These are phyloP conservation scores for Pseudophaeomoniella oleicola DNA, from an alignment of 2,329 filamentous ascomycete genomes.

Conservation along the genomic window DNA sequence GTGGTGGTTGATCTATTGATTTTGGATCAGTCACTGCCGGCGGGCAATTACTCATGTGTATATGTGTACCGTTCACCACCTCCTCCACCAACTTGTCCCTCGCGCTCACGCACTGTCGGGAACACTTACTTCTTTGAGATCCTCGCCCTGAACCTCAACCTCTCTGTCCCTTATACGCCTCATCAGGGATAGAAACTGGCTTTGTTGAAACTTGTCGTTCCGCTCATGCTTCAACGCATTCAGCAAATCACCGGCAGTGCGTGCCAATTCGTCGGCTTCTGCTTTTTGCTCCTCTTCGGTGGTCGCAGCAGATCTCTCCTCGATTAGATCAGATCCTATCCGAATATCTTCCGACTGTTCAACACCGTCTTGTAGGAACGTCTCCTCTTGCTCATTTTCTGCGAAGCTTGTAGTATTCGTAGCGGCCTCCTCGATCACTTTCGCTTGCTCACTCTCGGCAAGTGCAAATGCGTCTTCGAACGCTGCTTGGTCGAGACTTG, in stretches of 20 bases:
- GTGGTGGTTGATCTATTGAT: constrained; percentile 12
- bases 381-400: constrained; percentile 6
- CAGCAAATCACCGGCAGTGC: constrained; percentile 56
- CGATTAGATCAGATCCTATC: not conserved
- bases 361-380: constrained; percentile 5
- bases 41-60: constrained; percentile 18
- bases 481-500: constrained; percentile 28
- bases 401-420: constrained; percentile 9
- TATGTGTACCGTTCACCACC: not conserved
- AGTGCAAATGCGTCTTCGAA: constrained; percentile 31
- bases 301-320: not conserved
- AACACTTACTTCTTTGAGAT: constrained; percentile 36
- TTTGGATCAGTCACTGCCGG: constrained; percentile 22
- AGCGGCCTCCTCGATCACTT: constrained; percentile 16
- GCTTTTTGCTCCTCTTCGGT: constrained; percentile 15
- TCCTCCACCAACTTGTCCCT: not conserved
- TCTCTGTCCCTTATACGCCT: constrained; percentile 57
- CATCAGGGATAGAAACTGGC: constrained; percentile 65
- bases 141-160: constrained; percentile 57
- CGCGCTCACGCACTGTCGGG: not conserved
- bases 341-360: constrained; percentile 6
- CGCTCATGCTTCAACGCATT: constrained; percentile 54
- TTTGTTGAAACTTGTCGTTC: constrained; percentile 63
- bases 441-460: constrained; percentile 18
- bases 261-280: constrained; percentile 54